A percentile compares a stretch with the other conserved stretches of the same genome.
Evolutionary conservation across 345 rosid genomes (phyloP).

Genomic region (Raphanus sativus): DNA sequence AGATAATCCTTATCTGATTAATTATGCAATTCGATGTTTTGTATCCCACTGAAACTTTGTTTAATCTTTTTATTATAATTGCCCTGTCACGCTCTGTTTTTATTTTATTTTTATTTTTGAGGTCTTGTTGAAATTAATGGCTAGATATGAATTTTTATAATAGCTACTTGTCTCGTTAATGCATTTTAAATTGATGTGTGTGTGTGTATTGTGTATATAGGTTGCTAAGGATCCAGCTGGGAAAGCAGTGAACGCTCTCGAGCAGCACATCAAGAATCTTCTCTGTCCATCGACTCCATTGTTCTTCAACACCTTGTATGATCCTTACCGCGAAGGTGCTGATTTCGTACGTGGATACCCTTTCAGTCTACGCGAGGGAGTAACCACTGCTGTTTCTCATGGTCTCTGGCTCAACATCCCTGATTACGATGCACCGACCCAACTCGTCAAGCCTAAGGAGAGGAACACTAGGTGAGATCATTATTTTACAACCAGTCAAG

Average conservation of each 20-base stretch:
- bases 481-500: background rate
- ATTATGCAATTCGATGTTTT: background rate
- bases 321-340: slow-evolving; percentile 85
- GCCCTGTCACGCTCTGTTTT: background rate
- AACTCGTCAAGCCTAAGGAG: slow-evolving; percentile 95
- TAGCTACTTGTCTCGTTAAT: background rate
- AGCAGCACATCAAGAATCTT: slow-evolving; percentile 94
- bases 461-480: slow-evolving; percentile 68
- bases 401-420: slow-evolving; percentile 99
- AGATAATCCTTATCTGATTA: background rate
- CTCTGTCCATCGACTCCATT: slow-evolving; percentile 81
- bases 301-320: slow-evolving; percentile 96
- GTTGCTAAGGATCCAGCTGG: slow-evolving; percentile 92
- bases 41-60: no score
- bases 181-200: background rate
- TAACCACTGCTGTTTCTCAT: slow-evolving; percentile 89
- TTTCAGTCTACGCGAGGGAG: slow-evolving; percentile 93
- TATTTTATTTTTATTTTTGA: background rate
- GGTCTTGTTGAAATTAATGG: background rate
- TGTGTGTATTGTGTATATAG: slow-evolving; percentile 40
- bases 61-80: no score
- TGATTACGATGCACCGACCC: slow-evolving; percentile 97
- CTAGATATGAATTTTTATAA: background rate
- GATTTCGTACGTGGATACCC: slow-evolving; percentile 98
- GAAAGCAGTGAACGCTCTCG: slow-evolving; percentile 77